Base-by-base conservation (phyloP, 306 rosid species). In the Medicago lupulina region DNA sequence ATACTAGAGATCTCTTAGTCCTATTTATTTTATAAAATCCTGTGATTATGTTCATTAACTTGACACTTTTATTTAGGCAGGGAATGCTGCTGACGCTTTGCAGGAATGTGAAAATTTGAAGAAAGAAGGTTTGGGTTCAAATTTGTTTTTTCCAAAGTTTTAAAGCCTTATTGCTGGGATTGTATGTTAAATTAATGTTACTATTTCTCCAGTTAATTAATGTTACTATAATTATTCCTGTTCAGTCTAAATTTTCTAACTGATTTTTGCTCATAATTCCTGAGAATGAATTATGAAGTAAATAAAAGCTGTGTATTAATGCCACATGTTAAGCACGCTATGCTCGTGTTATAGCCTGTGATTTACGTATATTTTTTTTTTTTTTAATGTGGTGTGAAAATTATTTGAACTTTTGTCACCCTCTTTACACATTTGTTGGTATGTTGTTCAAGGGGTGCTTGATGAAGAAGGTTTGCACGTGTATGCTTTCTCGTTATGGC, bases 401-500 rank as follows among this genome's bases (percentile, higher is more conserved):
- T 28, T 21, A 10, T 19, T 39, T 78, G 2, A 67, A 28, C 16
- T 58, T 54, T 39, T 67, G n/a, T 70, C 25, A 7, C 64, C 36
- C 53, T 71, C 59, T 78, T 85, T 8, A 85, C 82, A 71, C 49
- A 36, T 2, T 59, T 67, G 16, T 31, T 86, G 66, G n/a, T 78
- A 47, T 76, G 15, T 85, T 80, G 47, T 83, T 79, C 46, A 80
- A 93, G 98, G 98, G 67, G 63, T 74, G 73, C 98, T 91, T 73
- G 98, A 88, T 17, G 77, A n/a, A 71, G 90, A 90, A 83, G 88
- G 88, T 73, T 82, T 86, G 79, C 98, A 91, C 80, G 83, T 94
- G 63, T 91, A 92, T 83, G 94, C 92, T 72, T 72, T 91, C 78
- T 90, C 96, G 50, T 73, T 91, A 66, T 94, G 98, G 98, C 88